These are phyloP conservation scores for Leishmania amazonensis DNA, from an alignment of 208 protist genomes.

Conservation along the genomic window DNA sequence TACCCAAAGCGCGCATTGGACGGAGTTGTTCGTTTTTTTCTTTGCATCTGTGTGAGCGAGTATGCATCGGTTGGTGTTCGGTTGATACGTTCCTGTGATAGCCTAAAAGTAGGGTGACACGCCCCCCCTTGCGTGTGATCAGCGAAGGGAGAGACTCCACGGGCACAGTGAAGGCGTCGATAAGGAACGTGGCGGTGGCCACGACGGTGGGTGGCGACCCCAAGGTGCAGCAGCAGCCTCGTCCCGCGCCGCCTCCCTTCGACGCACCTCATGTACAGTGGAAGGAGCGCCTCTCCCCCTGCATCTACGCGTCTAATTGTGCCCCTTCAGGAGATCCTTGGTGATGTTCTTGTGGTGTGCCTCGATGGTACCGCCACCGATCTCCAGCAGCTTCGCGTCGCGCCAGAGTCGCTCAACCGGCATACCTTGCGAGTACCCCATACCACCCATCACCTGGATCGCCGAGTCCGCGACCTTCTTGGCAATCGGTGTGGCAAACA, in stretches of 20 bases:
- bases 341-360: conserved; percentile 86
- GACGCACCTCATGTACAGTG: background rate
- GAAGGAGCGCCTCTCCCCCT: background rate
- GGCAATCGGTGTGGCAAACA: conserved; percentile 93
- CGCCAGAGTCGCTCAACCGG: conserved; percentile 94
- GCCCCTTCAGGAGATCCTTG: conserved; percentile 60
- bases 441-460: conserved; percentile 95
- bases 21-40: background rate
- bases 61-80: background rate
- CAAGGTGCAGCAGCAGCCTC: background rate
- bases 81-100: background rate
- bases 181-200: background rate
- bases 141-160: background rate
- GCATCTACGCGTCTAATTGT: background rate
- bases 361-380: conserved; percentile 82
- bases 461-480: conserved; percentile 94
- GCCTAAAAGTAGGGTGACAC: background rate
- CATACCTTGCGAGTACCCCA: conserved; percentile 97
- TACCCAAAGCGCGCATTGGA: background rate
- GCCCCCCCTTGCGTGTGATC: background rate
- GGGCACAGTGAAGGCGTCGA: background rate
- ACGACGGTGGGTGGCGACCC: background rate
- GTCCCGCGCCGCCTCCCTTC: background rate
- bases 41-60: background rate
- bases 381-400: conserved; percentile 97